A percentile compares a stretch with the other conserved stretches of the same genome.
phyloP scores from a whole-genome alignment of 352 stramenopile genomes.

The Phytophthora citrophthora region DNA sequence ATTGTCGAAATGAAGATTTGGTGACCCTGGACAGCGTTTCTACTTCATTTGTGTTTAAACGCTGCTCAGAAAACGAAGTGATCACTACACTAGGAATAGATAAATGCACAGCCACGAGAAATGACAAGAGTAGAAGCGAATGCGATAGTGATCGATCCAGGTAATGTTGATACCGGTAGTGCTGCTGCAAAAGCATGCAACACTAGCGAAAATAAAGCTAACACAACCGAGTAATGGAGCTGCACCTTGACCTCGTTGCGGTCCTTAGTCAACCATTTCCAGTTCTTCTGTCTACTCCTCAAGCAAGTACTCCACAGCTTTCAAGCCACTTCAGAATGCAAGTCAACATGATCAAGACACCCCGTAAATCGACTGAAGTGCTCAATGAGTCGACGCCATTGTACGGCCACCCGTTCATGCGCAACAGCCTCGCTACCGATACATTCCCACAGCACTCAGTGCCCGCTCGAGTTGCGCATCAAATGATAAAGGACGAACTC shows the following conservation, averaged over 20 bases:
- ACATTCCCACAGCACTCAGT: conserved; percentile 61
- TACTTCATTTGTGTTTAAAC: too few relatives aligned
- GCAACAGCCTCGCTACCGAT: conserved; percentile 20
- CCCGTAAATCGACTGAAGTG: neutral
- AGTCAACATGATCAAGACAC: neutral
- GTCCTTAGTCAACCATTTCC: neutral
- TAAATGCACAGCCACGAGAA: too few relatives aligned
- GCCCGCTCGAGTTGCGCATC: conserved; percentile 70
- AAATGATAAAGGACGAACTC: conserved; percentile 89
- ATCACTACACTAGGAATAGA: too few relatives aligned
- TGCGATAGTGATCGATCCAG: neutral
- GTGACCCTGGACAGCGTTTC: too few relatives aligned
- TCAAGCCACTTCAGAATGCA: neutral
- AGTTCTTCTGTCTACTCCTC: conserved; percentile 1
- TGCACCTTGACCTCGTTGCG: conserved; percentile 27
- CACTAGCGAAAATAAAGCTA: too few relatives aligned
- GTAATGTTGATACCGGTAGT: neutral
- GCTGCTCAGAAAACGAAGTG: too few relatives aligned
- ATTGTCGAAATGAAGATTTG: too few relatives aligned
- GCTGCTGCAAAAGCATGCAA: neutral
- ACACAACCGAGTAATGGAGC: neutral
- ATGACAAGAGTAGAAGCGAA: too few relatives aligned
- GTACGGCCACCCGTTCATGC: conserved; percentile 2
- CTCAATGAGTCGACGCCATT: neutral
- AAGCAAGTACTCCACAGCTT: conserved; percentile 1